Evolutionary conservation across 371 early-diverging fungal genomes (phyloP), one percentile per base, ranked within the genome.

Genomic region (Dichotomocladium elegans): DNA sequence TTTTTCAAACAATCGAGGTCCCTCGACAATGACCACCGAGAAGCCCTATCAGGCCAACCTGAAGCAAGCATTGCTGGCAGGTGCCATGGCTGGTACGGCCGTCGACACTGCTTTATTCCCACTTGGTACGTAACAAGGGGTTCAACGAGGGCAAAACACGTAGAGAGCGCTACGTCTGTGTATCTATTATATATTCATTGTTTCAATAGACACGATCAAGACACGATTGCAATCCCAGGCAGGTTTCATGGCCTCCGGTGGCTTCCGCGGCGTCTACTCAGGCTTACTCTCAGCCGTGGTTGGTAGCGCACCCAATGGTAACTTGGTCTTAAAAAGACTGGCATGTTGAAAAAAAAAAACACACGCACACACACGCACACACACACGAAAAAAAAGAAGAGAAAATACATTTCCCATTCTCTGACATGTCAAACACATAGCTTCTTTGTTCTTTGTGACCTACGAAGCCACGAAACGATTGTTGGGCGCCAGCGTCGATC

Each of bases 281-380:
- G 98, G 98, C 3, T 71, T 97, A 24, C 82, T 90, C 8, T 89
- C 92, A n/a, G 95, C 93, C 5, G 88, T 94, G 14, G 77, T 94
- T 60, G 98, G 96, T 12, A 93, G 94, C 30, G 94, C 96, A 6
- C 98, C 98, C 2, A 85, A 85, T 61, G 93, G 93, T 90, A 76
- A 49, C 45, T 25, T 21, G 7, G 11, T 7, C 9, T 15, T 10
- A 49, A 43, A 25, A 47, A 28, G 46, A 26, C 19, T 3, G 24
- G 11, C 5, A 49, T 25, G 9, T 35, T 1, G n/a, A n/a, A n/a
- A n/a, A n/a, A n/a, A n/a, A n/a, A n/a, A n/a, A n/a, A n/a, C n/a
- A n/a, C n/a, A n/a, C n/a, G n/a, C n/a, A n/a, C n/a, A n/a, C n/a
- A n/a, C n/a, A n/a, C n/a, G n/a, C n/a, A n/a, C n/a, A n/a, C n/a